A percentile compares a stretch with the other conserved stretches of the same genome.
phyloP scores from a whole-genome alignment of 176 grass and related monocot species.

The Avena insularis region DNA sequence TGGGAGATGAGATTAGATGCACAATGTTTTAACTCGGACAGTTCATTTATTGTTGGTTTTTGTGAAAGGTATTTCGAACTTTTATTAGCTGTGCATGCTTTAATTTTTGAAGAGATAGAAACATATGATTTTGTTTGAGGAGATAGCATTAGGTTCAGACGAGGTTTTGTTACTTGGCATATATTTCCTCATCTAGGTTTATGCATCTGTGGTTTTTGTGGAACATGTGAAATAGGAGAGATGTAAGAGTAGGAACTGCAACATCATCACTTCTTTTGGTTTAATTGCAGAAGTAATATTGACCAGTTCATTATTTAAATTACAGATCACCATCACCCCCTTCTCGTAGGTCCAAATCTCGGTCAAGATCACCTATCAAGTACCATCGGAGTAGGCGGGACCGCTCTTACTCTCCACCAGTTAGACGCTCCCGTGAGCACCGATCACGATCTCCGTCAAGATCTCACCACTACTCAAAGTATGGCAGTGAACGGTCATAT shows the following conservation, averaged over 20 bases:
- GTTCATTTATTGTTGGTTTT: conserved; percentile 32
- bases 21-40: not conserved
- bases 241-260: not conserved
- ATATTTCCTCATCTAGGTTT: conserved; percentile 11
- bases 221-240: not conserved
- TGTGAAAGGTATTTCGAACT: not conserved
- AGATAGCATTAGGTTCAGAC: not conserved
- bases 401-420: conserved; percentile 70
- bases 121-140: conserved; percentile 20
- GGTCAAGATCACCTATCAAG: conserved; percentile 92
- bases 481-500: conserved; percentile 59
- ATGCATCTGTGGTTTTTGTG: conserved; percentile 24
- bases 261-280: not conserved
- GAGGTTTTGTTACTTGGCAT: not conserved
- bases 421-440: conserved; percentile 58
- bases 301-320: conserved; percentile 48
- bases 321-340: conserved; percentile 73
- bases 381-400: conserved; percentile 76
- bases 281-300: conserved; percentile 37
- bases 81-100: conserved; percentile 32
- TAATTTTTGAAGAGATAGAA: conserved; percentile 16
- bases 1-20: conserved; percentile 13
- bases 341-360: conserved; percentile 68
- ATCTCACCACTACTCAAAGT: conserved; percentile 64
- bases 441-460: conserved; percentile 76